Percentiles rank a stretch among this genome's conserved stretches.
Conservation (phyloP, 371 early-diverging fungal species). For the Mucor mucedo region DNA sequence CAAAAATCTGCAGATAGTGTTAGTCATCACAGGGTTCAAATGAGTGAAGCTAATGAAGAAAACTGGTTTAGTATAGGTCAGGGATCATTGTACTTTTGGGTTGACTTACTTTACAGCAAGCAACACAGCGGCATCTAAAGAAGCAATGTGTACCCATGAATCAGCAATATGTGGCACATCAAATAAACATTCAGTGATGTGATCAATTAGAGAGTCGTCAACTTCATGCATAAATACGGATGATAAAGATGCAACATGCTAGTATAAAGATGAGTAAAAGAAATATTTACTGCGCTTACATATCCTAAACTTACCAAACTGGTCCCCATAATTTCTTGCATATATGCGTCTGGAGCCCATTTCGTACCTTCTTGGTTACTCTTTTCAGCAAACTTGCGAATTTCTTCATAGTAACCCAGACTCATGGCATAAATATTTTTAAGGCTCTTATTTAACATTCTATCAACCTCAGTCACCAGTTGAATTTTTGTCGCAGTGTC, state of each 20-base stretch:
- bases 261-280: slow-evolving; percentile 1
- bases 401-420: slow-evolving; percentile 62
- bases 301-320: slow-evolving; percentile 53
- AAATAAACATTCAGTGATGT: slow-evolving; percentile 62
- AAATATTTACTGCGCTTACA: background rate
- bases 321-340: slow-evolving; percentile 67
- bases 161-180: slow-evolving; percentile 53
- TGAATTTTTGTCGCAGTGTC: slow-evolving; percentile 25
- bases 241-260: slow-evolving; percentile 65
- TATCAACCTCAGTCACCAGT: slow-evolving; percentile 18
- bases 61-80: background rate
- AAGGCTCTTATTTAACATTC: slow-evolving; percentile 37
- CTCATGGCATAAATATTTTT: slow-evolving; percentile 60
- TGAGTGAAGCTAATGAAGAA: slow-evolving; percentile 50
- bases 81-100: background rate
- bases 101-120: slow-evolving; percentile 62
- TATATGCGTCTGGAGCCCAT: slow-evolving; percentile 61
- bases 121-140: slow-evolving; percentile 63
- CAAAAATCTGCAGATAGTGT: slow-evolving; percentile 63
- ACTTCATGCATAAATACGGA: slow-evolving; percentile 64
- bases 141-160: slow-evolving; percentile 60
- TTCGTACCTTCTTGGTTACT: slow-evolving; percentile 51
- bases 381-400: slow-evolving; percentile 53
- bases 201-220: slow-evolving; percentile 63
- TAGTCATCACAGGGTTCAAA: slow-evolving; percentile 39